phyloP scores from a whole-genome alignment of 2,329 filamentous ascomycete genomes.

The Orbilia ellipsospora region DNA sequence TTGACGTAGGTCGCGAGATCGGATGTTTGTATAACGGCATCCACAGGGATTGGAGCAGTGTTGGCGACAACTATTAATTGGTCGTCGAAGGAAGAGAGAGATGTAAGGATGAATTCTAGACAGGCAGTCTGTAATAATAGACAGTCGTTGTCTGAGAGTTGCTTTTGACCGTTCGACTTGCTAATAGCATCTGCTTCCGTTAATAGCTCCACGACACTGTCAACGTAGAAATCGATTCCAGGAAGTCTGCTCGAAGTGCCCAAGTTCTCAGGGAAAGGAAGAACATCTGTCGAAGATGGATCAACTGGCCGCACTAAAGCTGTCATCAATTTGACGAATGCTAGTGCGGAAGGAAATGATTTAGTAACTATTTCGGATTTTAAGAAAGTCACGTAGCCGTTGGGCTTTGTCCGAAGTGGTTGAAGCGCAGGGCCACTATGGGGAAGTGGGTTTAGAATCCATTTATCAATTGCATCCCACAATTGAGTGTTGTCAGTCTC shows the following conservation, averaged over 20 bases:
- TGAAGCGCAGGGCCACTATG: constrained; percentile 43
- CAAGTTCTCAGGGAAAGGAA: constrained; percentile 88
- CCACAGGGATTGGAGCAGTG: constrained; percentile 78
- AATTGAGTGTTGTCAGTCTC: constrained; percentile 75
- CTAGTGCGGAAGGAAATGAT: constrained; percentile 84
- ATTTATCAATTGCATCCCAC: constrained; percentile 84
- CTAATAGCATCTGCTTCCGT: constrained; percentile 36
- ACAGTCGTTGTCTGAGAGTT: constrained; percentile 39
- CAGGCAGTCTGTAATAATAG: constrained; percentile 76
- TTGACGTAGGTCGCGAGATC: constrained; percentile 82
- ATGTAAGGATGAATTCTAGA: constrained; percentile 82
- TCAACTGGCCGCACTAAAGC: constrained; percentile 76
- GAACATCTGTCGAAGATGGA: constrained; percentile 73
- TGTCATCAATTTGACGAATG: constrained; percentile 82
- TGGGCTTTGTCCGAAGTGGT: constrained; percentile 44
- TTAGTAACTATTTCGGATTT: constrained; percentile 79
- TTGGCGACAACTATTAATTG: constrained; percentile 87
- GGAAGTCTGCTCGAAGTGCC: constrained; percentile 81
- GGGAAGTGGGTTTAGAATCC: constrained; percentile 63
- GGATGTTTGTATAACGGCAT: constrained; percentile 77
- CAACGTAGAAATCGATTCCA: constrained; percentile 91
- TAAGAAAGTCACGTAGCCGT: constrained; percentile 64
- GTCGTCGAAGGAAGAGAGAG: constrained; percentile 90
- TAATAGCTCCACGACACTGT: constrained; percentile 78
- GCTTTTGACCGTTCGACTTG: constrained; percentile 43